These are phyloP conservation scores for Auxenochlorella pyrenoidosa DNA, from an alignment of 139 green algal species.

Conservation along the genomic window DNA sequence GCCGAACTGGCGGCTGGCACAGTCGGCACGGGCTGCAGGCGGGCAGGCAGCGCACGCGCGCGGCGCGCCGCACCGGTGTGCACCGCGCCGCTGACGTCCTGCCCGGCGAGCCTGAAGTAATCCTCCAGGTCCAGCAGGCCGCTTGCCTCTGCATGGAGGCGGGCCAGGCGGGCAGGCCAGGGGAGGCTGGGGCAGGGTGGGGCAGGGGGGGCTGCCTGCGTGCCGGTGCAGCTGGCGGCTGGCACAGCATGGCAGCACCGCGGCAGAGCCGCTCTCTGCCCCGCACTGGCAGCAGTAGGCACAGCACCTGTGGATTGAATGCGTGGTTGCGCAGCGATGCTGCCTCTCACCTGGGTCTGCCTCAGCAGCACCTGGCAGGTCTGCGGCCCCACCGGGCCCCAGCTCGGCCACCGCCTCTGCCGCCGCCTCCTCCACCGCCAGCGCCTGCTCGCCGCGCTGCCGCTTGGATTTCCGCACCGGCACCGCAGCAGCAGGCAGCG, in stretches of 20 bases:
- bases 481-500: background rate
- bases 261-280: no score
- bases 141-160: background rate
- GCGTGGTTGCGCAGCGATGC: no score
- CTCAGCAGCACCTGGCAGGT: background rate
- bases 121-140: slow-evolving; percentile 50
- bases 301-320: no score
- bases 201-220: background rate
- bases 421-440: background rate
- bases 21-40: background rate
- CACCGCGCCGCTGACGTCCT: slow-evolving; percentile 35
- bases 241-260: no score
- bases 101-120: slow-evolving; percentile 52
- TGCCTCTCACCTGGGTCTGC: background rate
- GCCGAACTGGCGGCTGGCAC: background rate
- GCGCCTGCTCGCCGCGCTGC: background rate
- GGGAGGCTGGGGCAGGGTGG: background rate
- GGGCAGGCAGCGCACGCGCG: background rate
- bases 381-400: background rate
- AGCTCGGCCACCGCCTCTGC: slow-evolving; percentile 17
- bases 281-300: no score
- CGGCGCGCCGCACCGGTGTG: background rate
- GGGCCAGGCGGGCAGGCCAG: no score
- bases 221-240: background rate
- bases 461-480: slow-evolving; percentile 8